A percentile compares a stretch with the other conserved stretches of the same genome.
Evolutionary conservation across 768 basidiomycete genomes (phyloP).

Genomic region (Rhodotorula sphaerocarpa): DNA sequence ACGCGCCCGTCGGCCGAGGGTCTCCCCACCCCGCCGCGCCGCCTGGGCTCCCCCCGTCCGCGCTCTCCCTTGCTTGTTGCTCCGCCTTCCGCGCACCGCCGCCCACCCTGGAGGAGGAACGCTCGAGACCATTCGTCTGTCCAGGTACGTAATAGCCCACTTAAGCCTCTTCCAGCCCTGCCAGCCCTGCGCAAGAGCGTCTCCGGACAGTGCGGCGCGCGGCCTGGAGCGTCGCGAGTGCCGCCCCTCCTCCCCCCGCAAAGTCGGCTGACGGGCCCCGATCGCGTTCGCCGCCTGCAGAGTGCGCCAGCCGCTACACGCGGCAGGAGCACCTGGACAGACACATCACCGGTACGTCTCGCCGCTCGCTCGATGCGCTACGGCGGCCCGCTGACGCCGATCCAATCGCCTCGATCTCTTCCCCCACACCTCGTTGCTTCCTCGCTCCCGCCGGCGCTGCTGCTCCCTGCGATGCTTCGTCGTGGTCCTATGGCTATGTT

Average conservation of each 20-base stretch:
- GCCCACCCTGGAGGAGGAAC: too few relatives aligned
- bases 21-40: too few relatives aligned
- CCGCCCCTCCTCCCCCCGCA: too few relatives aligned
- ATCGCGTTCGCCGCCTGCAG: not conserved
- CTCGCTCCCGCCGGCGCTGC: not conserved
- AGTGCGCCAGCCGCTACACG: conserved; percentile 3
- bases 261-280: not conserved
- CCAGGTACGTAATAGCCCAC: not conserved
- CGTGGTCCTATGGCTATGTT: not conserved
- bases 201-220: too few relatives aligned
- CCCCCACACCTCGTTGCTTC: not conserved
- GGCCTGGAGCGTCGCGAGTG: too few relatives aligned
- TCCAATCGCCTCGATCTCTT: not conserved
- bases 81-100: not conserved
- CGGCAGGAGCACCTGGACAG: conserved; percentile 20
- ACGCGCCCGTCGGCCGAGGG: too few relatives aligned
- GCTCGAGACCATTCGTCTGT: too few relatives aligned
- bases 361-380: too few relatives aligned
- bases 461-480: not conserved
- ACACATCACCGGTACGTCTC: conserved; percentile 9
- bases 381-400: not conserved
- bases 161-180: too few relatives aligned
- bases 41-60: too few relatives aligned
- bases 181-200: too few relatives aligned
- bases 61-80: too few relatives aligned